phyloP scores from a whole-genome alignment of 352 stramenopile species.

The Phytophthora ohioensis region DNA sequence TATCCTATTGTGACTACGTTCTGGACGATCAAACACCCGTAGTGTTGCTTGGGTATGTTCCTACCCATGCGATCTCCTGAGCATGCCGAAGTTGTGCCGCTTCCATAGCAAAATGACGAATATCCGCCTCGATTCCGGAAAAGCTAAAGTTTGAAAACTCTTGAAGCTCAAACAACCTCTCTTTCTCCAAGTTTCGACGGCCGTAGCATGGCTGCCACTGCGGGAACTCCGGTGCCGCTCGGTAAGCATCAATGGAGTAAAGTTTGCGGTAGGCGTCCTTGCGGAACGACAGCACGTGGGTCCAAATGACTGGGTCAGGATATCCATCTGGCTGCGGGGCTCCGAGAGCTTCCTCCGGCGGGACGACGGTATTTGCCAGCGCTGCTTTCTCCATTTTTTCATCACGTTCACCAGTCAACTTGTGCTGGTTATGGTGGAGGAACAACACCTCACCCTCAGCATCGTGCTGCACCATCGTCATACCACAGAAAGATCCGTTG shows the following conservation, averaged over 20 bases:
- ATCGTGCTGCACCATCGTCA: conserved; percentile 62
- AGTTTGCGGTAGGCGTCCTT: conserved; percentile 40
- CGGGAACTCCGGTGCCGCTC: conserved; percentile 44
- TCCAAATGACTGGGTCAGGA: conserved; percentile 64
- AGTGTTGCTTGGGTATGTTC: conserved; percentile 6
- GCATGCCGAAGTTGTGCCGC: conserved; percentile 21
- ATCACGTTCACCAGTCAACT: conserved; percentile 38
- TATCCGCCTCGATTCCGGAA: conserved; percentile 23
- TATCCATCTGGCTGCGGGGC: conserved; percentile 30
- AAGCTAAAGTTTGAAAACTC: conserved; percentile 30
- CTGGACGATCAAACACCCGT: conserved; percentile 4
- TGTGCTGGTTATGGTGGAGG: conserved; percentile 60
- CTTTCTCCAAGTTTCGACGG: conserved; percentile 25
- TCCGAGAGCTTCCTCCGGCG: conserved; percentile 26
- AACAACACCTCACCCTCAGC: conserved; percentile 46
- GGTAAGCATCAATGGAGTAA: conserved; percentile 65
- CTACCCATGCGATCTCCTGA: conserved; percentile 17
- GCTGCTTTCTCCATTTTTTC: conserved; percentile 21
- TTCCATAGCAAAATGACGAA: conserved; percentile 35
- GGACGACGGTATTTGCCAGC: conserved; percentile 16
- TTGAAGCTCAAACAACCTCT: conserved; percentile 25
- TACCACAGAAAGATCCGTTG: conserved; percentile 51
- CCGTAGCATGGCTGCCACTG: conserved; percentile 68
- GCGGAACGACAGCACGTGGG: conserved; percentile 69
- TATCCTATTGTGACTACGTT: too few species aligned